A percentile compares a stretch with the other conserved stretches of the same genome.
phyloP scores from a whole-genome alignment of 139 green algal genomes.

The Raphidocelis subcapitata region DNA sequence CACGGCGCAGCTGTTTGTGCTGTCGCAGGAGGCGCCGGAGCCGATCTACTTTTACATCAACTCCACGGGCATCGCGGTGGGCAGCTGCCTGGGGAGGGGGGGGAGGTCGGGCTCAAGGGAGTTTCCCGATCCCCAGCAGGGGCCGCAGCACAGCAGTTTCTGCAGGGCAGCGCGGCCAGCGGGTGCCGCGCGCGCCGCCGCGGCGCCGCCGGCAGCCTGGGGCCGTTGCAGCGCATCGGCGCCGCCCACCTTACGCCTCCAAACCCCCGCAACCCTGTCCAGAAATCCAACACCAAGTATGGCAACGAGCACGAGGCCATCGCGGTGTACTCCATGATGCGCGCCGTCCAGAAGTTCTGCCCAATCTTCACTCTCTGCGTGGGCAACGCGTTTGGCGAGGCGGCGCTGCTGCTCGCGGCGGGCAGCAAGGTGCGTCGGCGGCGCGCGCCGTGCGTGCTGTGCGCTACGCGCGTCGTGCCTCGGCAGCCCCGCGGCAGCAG shows the following conservation, averaged over 20 bases:
- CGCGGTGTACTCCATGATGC: conserved; percentile 98
- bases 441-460: conserved; percentile 51
- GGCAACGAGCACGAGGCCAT: conserved; percentile 98
- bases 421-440: conserved; percentile 66
- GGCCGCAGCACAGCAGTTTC: no score
- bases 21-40: conserved; percentile 64
- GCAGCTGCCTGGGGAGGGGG: no score
- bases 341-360: conserved; percentile 85
- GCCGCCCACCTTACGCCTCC: no score
- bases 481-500: conserved; percentile 78
- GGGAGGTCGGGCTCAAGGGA: no score
- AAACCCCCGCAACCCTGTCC: no score
- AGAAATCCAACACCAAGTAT: conserved; percentile 92
- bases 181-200: no score
- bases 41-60: conserved; percentile 99
- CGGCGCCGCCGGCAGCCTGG: no score
- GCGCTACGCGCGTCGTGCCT: conserved; percentile 91
- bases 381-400: conserved; percentile 95
- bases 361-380: conserved; percentile 91
- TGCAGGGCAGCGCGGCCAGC: no score
- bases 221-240: no score
- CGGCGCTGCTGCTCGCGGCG: conserved; percentile 92
- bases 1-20: conserved; percentile 57
- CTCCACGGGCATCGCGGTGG: conserved; percentile 89
- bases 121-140: no score